Base-by-base conservation (phyloP, 2,329 filamentous ascomycete species). In the Penicillium sp. region DNA sequence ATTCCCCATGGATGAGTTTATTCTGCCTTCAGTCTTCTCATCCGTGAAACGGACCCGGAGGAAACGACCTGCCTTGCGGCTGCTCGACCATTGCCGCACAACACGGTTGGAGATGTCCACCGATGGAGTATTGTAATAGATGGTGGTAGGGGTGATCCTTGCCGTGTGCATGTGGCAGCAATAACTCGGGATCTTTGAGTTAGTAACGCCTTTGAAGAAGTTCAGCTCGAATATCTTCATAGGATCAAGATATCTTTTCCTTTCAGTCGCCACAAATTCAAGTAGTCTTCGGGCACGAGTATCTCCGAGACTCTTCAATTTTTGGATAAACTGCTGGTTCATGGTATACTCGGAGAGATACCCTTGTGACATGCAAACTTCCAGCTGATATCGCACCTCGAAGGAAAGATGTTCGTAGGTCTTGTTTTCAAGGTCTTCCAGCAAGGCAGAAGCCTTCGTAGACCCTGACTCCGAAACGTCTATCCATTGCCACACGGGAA, bases 91-190 rank as follows among this genome's bases (percentile, higher is more conserved):
- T 42, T 88, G 82, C 14, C 94, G 85, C 39, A 96, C 80, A 1
- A 99, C 86, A 1, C 94, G 83, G 66, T 99, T 97, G 0, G 92
- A 94, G 0, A 88, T 88, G 65, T 99, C 94, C 1, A 95, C 83
- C 0, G 83, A 82, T 0, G 94, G 92, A 0, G 89, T 89, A 55
- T 82, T 85, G 59, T 90, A 88, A 62, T 90, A 86, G 11, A 97
- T 82, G 2, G 88, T 91, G 0, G 89, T 93, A 1, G 94, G 93
- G 0, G 93, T 97, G 41, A 99, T 77, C 2, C 84, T 84, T 1
- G 85, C 92, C 50, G 91, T 90, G 34, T 89, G 86, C 42, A 93
- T 81, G 63, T 88, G 82, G 13, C 85, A 82, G 66, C 90, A 96
- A 66, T 95, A 88, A 10, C 81, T 73, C 0, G 91, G 90, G 13